phyloP scores from a whole-genome alignment of 2,329 filamentous ascomycete species.

The Fusarium phyllophilum region DNA sequence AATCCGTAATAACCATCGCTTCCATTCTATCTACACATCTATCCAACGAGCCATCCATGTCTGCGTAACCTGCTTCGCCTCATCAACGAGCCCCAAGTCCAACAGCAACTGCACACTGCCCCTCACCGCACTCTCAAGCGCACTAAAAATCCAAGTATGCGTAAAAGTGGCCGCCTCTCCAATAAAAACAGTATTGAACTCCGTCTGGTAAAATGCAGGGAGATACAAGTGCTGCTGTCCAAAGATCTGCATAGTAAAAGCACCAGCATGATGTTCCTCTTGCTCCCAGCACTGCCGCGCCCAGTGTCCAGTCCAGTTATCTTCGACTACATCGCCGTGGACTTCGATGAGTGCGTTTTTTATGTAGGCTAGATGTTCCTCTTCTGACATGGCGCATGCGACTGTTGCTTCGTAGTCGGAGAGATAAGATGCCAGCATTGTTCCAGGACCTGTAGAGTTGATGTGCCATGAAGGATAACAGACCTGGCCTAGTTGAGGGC shows the following conservation, averaged over 20 bases:
- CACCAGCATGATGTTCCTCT: constrained; percentile 65
- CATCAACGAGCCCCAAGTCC: constrained; percentile 67
- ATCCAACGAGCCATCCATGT: constrained; percentile 71
- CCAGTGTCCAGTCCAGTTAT: constrained; percentile 67
- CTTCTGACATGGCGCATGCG: constrained; percentile 31
- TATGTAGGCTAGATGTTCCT: constrained; percentile 37
- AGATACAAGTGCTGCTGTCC: constrained; percentile 69
- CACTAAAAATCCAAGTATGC: constrained; percentile 63
- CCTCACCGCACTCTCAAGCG: constrained; percentile 65
- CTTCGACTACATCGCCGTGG: constrained; percentile 53
- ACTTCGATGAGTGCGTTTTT: constrained; percentile 28
- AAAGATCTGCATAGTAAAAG: constrained; percentile 62
- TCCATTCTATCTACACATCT: neutral
- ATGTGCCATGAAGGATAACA: constrained; percentile 34
- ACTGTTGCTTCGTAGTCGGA: constrained; percentile 31
- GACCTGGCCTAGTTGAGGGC: constrained; percentile 27
- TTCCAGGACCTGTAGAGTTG: constrained; percentile 33
- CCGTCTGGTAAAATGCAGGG: constrained; percentile 69
- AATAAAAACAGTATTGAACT: constrained; percentile 54
- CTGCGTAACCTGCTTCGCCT: constrained; percentile 65
- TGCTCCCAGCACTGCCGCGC: constrained; percentile 68
- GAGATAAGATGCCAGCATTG: constrained; percentile 33
- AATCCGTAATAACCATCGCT: rapidly evolving
- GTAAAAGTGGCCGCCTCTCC: constrained; percentile 60
- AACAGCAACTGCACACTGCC: constrained; percentile 65